Percentiles rank a stretch among this genome's conserved stretches.
phyloP scores from a whole-genome alignment of 495 filamentous ascomycete genomes.

The Pseudoneurospora amorphoporcata region DNA sequence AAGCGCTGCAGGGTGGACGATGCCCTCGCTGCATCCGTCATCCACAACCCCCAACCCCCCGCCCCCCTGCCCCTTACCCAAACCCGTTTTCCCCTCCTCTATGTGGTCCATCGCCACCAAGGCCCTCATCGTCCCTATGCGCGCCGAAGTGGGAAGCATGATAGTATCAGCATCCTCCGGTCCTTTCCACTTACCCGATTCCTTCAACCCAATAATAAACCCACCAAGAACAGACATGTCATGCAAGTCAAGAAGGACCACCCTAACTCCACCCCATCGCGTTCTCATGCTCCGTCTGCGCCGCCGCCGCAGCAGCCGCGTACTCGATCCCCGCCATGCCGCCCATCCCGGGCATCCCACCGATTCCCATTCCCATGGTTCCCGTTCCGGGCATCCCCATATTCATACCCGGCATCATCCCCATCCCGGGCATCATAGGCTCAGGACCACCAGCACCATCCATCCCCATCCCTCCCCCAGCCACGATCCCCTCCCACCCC shows the following conservation, averaged over 20 bases:
- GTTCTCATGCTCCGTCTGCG: background rate
- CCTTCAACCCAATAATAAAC: background rate
- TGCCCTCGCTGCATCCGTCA: background rate
- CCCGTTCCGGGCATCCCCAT: background rate
- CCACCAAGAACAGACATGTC: background rate
- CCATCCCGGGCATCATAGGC: constrained; percentile 3
- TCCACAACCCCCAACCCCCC: background rate
- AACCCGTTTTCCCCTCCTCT: background rate
- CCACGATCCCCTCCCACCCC: constrained; percentile 9
- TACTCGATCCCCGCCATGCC: background rate
- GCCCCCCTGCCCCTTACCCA: background rate
- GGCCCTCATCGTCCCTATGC: background rate
- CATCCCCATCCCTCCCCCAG: background rate
- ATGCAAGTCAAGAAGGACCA: background rate
- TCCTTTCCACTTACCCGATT: background rate
- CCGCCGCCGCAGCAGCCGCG: background rate
- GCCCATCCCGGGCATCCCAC: background rate
- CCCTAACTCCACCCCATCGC: background rate
- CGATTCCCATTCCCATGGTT: background rate
- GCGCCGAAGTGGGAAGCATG: background rate
- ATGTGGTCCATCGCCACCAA: background rate
- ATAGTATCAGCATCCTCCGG: background rate
- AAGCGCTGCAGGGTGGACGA: background rate
- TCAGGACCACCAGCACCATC: background rate
- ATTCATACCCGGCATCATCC: background rate